A percentile compares a stretch with the other conserved stretches of the same genome.
Evolutionary conservation across 208 protist genomes (phyloP).

Genomic region (Perkinsela sp.): DNA sequence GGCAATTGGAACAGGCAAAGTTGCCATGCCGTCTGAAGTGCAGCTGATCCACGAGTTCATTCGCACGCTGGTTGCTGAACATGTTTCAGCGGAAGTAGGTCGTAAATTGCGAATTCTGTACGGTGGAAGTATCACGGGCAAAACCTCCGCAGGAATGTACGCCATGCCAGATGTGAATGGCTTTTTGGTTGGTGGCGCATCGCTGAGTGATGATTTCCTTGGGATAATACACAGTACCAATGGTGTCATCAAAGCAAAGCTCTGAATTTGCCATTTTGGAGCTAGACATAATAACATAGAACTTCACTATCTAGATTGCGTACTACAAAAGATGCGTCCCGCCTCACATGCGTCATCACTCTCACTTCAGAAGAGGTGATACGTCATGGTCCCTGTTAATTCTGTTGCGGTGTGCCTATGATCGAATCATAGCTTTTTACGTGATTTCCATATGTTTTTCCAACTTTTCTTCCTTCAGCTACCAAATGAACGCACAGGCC

Average conservation of each 20-base stretch:
- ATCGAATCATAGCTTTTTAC: no score
- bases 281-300: no score
- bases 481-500: constrained; percentile 2
- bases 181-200: constrained; percentile 93
- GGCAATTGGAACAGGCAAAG: constrained; percentile 93
- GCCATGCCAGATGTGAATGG: constrained; percentile 82
- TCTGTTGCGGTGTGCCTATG: no score
- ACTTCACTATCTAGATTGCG: no score
- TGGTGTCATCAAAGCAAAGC: constrained; percentile 9
- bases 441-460: no score
- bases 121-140: constrained; percentile 77
- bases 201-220: constrained; percentile 79
- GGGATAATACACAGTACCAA: constrained; percentile 68
- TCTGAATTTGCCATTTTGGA: no score
- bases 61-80: constrained; percentile 49
- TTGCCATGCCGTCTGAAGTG: constrained; percentile 79
- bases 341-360: no score
- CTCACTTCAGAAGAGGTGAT: no score
- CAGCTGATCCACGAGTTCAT: constrained; percentile 67
- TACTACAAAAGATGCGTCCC: no score
- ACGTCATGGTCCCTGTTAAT: no score
- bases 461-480: no score
- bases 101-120: constrained; percentile 78
- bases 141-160: constrained; percentile 64
- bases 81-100: constrained; percentile 64